These are phyloP conservation scores for Cystobasidium onofrii DNA, from an alignment of 768 basidiomycete genomes.

Conservation along the genomic window DNA sequence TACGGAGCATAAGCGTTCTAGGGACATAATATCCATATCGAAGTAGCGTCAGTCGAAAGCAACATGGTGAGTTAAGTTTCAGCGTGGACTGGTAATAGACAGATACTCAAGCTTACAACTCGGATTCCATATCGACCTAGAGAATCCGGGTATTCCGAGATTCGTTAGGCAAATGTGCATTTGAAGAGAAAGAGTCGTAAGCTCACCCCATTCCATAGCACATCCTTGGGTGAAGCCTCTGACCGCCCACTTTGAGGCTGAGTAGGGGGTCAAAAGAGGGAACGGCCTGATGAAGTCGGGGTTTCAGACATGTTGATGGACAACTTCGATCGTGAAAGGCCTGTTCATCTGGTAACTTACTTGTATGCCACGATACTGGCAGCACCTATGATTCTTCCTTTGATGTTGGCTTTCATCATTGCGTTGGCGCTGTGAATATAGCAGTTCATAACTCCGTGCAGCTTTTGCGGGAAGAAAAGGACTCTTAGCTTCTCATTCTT, in stretches of 20 bases:
- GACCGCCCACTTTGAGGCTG: slow-evolving; percentile 32
- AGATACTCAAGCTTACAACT: background rate
- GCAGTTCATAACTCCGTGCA: slow-evolving; percentile 14
- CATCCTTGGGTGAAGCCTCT: slow-evolving; percentile 29
- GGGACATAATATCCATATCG: background rate
- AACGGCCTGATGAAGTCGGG: too few species aligned
- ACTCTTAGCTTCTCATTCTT: background rate
- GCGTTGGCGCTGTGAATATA: slow-evolving; percentile 34
- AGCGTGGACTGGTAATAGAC: background rate
- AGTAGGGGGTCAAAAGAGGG: slow-evolving; percentile 30
- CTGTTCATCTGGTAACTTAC: background rate
- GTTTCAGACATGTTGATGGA: too few species aligned
- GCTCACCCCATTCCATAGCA: slow-evolving; percentile 35
- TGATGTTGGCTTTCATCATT: slow-evolving; percentile 30
- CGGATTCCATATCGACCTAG: slow-evolving; percentile 27
- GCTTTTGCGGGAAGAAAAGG: background rate
- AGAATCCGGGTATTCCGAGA: too few species aligned
- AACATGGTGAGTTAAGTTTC: background rate
- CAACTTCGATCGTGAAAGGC: too few species aligned
- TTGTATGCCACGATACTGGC: slow-evolving; percentile 34
- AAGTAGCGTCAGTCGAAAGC: too few species aligned
- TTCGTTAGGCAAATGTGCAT: too few species aligned
- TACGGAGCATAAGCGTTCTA: slow-evolving; percentile 29
- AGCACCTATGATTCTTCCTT: slow-evolving; percentile 30
- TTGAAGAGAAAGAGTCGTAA: background rate